phyloP scores from a whole-genome alignment of 2,329 filamentous ascomycete genomes.

The Triangularia setosa region DNA sequence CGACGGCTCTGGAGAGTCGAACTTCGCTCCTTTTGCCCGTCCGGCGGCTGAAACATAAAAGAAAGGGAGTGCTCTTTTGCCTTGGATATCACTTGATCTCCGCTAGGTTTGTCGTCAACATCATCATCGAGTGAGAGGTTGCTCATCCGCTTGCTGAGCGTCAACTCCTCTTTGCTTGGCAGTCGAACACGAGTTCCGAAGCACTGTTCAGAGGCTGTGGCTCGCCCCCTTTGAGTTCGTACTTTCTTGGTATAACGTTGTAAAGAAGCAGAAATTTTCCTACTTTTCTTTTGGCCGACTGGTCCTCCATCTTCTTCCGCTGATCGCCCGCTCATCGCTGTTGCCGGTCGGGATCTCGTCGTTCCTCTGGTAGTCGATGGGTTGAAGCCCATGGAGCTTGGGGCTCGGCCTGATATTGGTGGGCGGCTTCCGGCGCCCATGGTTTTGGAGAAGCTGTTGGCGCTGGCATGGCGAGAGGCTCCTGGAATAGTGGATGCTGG shows the following conservation, averaged over 20 bases:
- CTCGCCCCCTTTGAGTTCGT: slow-evolving; percentile 11
- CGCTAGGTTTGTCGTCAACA: slow-evolving; percentile 21
- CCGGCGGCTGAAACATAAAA: slow-evolving; percentile 20
- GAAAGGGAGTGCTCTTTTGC: slow-evolving; percentile 26
- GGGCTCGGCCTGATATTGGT: slow-evolving; percentile 43
- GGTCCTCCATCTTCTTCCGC: slow-evolving; percentile 27
- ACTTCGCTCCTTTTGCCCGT: slow-evolving; percentile 25
- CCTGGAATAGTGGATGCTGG: slow-evolving; percentile 28
- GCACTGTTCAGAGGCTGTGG: slow-evolving; percentile 26
- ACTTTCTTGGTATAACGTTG: slow-evolving; percentile 15
- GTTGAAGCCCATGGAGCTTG: slow-evolving; percentile 46
- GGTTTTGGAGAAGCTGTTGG: slow-evolving; percentile 53
- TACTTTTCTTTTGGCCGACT: slow-evolving; percentile 36
- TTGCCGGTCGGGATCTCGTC: slow-evolving; percentile 39
- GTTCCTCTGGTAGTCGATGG: slow-evolving; percentile 45
- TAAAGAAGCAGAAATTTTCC: slow-evolving; percentile 27
- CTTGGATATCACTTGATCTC: slow-evolving; percentile 47
- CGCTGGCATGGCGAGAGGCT: slow-evolving; percentile 40
- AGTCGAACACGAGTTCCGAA: slow-evolving; percentile 17
- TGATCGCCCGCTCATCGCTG: slow-evolving; percentile 35
- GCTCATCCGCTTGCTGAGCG: slow-evolving; percentile 31
- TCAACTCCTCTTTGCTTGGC: slow-evolving; percentile 43
- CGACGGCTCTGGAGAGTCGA: slow-evolving; percentile 27
- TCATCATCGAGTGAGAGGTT: slow-evolving; percentile 38
- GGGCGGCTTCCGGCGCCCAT: slow-evolving; percentile 51